Conservation (phyloP, 768 basidiomycete species). For the Phylloporus sp. region DNA sequence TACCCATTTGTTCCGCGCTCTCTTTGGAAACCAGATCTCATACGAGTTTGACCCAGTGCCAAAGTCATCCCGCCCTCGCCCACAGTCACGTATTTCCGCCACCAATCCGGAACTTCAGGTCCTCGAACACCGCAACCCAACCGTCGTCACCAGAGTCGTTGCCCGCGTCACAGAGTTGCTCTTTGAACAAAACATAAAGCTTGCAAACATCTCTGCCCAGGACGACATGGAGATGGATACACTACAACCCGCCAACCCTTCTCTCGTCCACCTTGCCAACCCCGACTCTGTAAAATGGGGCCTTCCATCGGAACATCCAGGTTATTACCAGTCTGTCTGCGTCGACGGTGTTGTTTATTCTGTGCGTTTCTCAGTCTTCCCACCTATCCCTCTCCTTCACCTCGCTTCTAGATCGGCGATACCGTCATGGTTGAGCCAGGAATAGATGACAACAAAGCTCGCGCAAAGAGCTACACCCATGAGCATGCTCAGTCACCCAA, state of each 20-base stretch:
- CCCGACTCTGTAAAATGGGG: slow-evolving; percentile 35
- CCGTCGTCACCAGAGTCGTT: slow-evolving; percentile 45
- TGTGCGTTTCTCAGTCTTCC: slow-evolving; percentile 32
- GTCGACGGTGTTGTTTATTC: slow-evolving; percentile 57
- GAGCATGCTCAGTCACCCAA: slow-evolving; percentile 47
- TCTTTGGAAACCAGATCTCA: slow-evolving; percentile 25
- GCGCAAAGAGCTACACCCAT: slow-evolving; percentile 38
- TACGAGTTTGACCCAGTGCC: slow-evolving; percentile 20
- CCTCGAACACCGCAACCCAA: slow-evolving; percentile 35
- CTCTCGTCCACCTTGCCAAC: slow-evolving; percentile 27
- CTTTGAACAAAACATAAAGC: slow-evolving; percentile 41
- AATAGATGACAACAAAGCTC: slow-evolving; percentile 37
- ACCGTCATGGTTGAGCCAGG: slow-evolving; percentile 60
- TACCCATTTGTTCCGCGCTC: slow-evolving; percentile 39
- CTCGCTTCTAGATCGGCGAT: slow-evolving; percentile 49
- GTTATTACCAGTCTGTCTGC: slow-evolving; percentile 40
- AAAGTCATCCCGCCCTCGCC: slow-evolving; percentile 12
- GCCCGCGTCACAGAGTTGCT: slow-evolving; percentile 42
- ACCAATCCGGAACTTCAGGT: slow-evolving; percentile 25
- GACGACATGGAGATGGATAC: slow-evolving; percentile 26
- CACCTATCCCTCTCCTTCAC: slow-evolving; percentile 8
- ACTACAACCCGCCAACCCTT: slow-evolving; percentile 1
- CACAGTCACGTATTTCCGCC: slow-evolving; percentile 9
- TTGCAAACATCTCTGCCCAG: slow-evolving; percentile 30
- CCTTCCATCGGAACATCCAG: slow-evolving; percentile 16